Percentiles rank a stretch among this genome's conserved stretches.
Evolutionary conservation across 176 grass and related monocot genomes (phyloP).

Genomic region (Eleusine coracana): DNA sequence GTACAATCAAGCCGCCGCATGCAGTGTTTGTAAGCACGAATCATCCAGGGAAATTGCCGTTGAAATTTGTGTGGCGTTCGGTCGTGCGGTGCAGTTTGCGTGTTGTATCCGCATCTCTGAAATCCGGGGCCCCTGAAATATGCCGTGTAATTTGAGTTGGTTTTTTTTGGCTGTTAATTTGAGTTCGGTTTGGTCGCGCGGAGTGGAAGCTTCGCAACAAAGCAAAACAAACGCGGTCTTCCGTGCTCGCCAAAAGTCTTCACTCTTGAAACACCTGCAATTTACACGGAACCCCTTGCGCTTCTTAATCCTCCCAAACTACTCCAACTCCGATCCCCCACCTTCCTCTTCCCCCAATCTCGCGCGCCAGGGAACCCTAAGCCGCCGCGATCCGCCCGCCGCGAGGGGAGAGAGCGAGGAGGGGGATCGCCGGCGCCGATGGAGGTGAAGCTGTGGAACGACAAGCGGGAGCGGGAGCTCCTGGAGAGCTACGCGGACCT

Average conservation of each 20-base stretch:
- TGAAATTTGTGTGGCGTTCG: neutral
- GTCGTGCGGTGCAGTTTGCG: neutral
- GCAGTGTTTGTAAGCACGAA: neutral
- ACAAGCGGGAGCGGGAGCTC: slow-evolving; percentile 90
- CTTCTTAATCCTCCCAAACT: neutral
- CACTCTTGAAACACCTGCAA: neutral
- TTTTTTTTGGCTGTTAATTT: too few species aligned
- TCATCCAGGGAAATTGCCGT: neutral
- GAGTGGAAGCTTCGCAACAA: neutral
- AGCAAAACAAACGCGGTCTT: neutral
- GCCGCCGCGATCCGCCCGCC: slow-evolving; percentile 20
- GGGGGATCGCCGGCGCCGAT: slow-evolving; percentile 12
- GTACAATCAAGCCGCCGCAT: neutral
- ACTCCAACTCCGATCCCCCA: neutral
- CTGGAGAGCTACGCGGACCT: slow-evolving; percentile 94
- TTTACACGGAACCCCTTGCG: slow-evolving; percentile 39
- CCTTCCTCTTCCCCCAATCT: neutral
- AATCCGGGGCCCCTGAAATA: too few species aligned
- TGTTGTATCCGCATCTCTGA: neutral
- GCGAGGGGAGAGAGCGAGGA: neutral
- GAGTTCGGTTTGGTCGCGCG: neutral
- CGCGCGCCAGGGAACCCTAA: slow-evolving; percentile 53
- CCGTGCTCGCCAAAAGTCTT: neutral
- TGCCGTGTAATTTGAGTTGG: neutral
- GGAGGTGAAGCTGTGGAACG: slow-evolving; percentile 94